Percentiles rank a stretch among this genome's conserved stretches.
These are phyloP conservation scores for Trametes punicea DNA, from an alignment of 768 basidiomycete species.

Conservation along the genomic window DNA sequence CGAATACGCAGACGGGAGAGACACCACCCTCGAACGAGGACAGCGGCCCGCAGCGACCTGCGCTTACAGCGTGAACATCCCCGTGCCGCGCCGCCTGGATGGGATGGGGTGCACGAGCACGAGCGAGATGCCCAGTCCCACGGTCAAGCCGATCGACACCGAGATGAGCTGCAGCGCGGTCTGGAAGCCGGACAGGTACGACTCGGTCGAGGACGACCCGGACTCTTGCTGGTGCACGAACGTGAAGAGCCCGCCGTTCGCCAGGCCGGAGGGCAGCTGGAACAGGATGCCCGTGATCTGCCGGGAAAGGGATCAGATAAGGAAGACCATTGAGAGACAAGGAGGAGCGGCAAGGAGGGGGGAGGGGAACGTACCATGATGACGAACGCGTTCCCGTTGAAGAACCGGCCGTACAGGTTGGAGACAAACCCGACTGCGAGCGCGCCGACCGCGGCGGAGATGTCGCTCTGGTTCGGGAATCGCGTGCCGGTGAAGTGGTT, in stretches of 20 bases:
- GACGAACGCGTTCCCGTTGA: constrained; percentile 72
- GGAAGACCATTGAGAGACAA: neutral
- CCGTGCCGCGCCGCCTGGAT: constrained; percentile 53
- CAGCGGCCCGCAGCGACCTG: neutral
- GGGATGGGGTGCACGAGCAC: constrained; percentile 64
- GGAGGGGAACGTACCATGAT: constrained; percentile 56
- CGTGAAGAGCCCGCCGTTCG: constrained; percentile 74
- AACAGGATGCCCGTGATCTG: constrained; percentile 77
- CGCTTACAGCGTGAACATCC: constrained; percentile 45
- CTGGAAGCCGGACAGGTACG: constrained; percentile 69
- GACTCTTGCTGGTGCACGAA: constrained; percentile 57
- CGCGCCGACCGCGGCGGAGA: constrained; percentile 75
- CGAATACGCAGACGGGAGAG: neutral
- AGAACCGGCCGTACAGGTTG: constrained; percentile 74
- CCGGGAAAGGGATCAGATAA: neutral
- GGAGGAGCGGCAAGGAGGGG: neutral
- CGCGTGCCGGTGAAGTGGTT: constrained; percentile 66
- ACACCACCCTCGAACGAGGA: neutral
- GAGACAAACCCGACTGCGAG: constrained; percentile 80
- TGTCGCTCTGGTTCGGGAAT: constrained; percentile 69
- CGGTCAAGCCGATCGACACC: constrained; percentile 75
- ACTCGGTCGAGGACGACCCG: constrained; percentile 41
- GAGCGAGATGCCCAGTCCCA: constrained; percentile 71
- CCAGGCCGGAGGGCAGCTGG: constrained; percentile 80
- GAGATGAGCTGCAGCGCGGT: constrained; percentile 75